Base-by-base conservation (phyloP, 2,329 filamentous ascomycete genomes). In the Talaromyces verruculosus region DNA sequence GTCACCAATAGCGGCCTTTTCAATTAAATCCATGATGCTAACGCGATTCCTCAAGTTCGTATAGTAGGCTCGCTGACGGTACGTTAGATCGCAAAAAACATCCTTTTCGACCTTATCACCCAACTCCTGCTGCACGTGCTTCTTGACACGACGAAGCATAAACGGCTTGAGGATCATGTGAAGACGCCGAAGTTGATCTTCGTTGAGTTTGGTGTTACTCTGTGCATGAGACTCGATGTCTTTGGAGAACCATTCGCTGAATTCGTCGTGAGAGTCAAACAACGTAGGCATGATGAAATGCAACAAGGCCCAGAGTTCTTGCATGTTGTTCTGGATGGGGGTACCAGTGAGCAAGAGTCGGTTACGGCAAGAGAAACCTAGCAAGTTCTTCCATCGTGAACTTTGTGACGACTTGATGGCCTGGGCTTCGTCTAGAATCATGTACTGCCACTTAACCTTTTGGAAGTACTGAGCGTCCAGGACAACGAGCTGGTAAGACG, bases 221-320 rank as follows among this genome's bases (percentile, higher is more conserved):
- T 97, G 94, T 0, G 95, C 95, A 76, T 99, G 95, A 45, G 93
- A 98, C 79, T 99, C 95, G 68, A 99, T 99, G 67, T 83, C 82
- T 69, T 83, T 84, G 45, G 82, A 83, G 71, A 84, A 84, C 82
- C 82, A 84, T 67, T 83, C 82, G 72, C 82, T 83, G 67, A 84
- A 84, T 67, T 83, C 81, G 66, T 84, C 82, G 59, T 83, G 82
- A 13, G 81, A 83, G 69, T 84, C 95, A 79, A 99, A 99, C 61
- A 99, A 84, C 51, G 92, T 97, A n/a, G 95, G 95, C 95, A 99
- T 98, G 82, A 98, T 98, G 82, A 99, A 99, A 84, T 99, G 95
- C 22, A 99, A 85, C 70, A 99, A 81, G 35, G 95, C 95, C 95
- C 95, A 99, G 67, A 99, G 81, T 80, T 99, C 94, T 79, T 98